Evolutionary conservation across 352 stramenopile species (phyloP), one percentile per base, ranked within the genome.

Genomic region (Salisapilia sapeloensis): DNA sequence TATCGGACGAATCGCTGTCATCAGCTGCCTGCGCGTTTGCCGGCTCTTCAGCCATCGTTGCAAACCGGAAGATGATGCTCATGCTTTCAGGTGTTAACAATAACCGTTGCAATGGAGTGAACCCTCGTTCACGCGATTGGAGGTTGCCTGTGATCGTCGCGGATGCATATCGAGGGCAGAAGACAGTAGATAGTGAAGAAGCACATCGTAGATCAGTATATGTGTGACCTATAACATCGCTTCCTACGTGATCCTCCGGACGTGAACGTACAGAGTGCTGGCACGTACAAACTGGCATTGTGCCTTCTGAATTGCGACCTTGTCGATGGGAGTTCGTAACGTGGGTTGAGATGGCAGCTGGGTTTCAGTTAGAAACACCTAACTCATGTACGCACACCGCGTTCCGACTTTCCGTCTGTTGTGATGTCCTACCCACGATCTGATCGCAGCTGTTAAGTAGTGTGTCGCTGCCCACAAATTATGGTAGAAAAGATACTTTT

Each of bases 221-320:
- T 35, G 82, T 78, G 47, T 85, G 70, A n/a, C n/a, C n/a, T n/a
- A n/a, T n/a, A n/a, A n/a, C 18, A 82, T 50, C 29, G 70, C 70
- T 34, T 67, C 65, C 1, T 64, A 84, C 13, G 62, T 60, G 34
- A 65, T 65, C 33, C 79, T 58, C 11, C 52, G 50, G 47, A 81
- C 65, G 24, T 58, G 55, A 16, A 53, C 48, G 17, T 54, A 49
- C 17, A 54, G 66, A n/a, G 51, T 44, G 3, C 42, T 48, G 24
- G n/a, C n/a, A n/a, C 51, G 56, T 11, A 42, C 17, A 7, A 79
- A 38, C 9, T 56, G 36, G 16, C 42, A 13, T 6, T 56, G 41
- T n/a, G 55, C 62, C 28, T 63, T 26, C 15, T 50, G 56, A 18
- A 51, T 50, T 10, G 24, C 10, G 25, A 38, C 27, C 42, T 46